Evolutionary conservation across 2,329 filamentous ascomycete species (phyloP), one percentile per base, ranked within the genome.

Genomic region (Hypoxylon sp.): DNA sequence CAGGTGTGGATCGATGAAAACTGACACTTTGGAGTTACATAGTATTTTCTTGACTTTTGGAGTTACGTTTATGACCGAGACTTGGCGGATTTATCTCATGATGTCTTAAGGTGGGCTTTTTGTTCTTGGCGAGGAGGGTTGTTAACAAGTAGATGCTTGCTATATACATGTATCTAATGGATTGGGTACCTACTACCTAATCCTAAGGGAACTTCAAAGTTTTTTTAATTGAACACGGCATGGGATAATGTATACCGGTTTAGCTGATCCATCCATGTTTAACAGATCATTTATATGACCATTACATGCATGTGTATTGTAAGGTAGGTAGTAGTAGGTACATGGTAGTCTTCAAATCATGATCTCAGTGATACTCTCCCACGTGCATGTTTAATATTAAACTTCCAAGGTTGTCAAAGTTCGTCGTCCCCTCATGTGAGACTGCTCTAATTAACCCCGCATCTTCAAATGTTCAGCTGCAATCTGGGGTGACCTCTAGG

Each of bases 31-130:
- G 26, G 5, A 4, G 3, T 26, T 6, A 6, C 4, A 26, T 22
- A 26, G 3, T 26, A 26, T 26, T 51, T 55, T 29, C 52, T 62
- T 66, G 29, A 35, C 44, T 50, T 26, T 42, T 14, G 5, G 19
- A 13, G 13, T 53, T 24, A 19, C 37, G n/a, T 11, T 14, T 33
- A 29, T 31, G 19, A 39, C 29, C 26, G 60, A 1, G 26, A 59
- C 65, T 67, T 57, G 54, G 60, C 59, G 14, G 13, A 22, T 8
- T 50, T 33, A 48, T 64, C 60, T 52, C 47, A 48, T 67, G 65
- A 67, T 64, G 53, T 46, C 35, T 60, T 52, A 60, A 55, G 24
- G 9, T 42, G 33, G 19, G 26, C 19, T 22, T 46, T 35, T 63
- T 59, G 24, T 53, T 44, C 52, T 42, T 57, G 26, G 19, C 5